Percentiles rank a stretch among this genome's conserved stretches.
These are phyloP conservation scores for Candida chauliodis DNA, from an alignment of 805 yeast species.

Conservation along the genomic window DNA sequence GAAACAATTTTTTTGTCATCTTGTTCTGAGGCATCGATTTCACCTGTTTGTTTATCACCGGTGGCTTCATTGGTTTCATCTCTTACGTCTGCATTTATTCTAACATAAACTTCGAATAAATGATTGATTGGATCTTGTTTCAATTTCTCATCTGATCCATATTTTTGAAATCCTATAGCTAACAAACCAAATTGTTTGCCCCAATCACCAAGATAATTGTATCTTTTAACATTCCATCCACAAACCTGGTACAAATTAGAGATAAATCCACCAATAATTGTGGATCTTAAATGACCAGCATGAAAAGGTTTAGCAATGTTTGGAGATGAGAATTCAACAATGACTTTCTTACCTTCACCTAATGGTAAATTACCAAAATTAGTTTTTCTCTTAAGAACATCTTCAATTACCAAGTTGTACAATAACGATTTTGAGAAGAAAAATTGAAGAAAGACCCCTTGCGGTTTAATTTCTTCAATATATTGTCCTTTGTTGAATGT, in stretches of 20 bases:
- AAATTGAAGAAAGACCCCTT: constrained; percentile 91
- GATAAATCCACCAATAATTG: constrained; percentile 95
- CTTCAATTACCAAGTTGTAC: constrained; percentile 65
- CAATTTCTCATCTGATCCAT: constrained; percentile 75
- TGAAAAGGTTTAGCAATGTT: constrained; percentile 99
- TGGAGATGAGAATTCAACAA: constrained; percentile 94
- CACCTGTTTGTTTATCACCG: constrained; percentile 11
- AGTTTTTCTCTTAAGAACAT: constrained; percentile 55
- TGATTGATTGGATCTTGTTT: constrained; percentile 85
- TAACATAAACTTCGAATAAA: constrained; percentile 90
- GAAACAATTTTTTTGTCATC: constrained; percentile 11
- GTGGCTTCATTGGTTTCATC: constrained; percentile 52
- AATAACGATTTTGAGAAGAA: constrained; percentile 68
- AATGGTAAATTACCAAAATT: constrained; percentile 73
- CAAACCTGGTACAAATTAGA: constrained; percentile 83
- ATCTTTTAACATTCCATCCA: constrained; percentile 90
- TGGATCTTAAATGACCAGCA: constrained; percentile 97
- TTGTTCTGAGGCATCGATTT: constrained; percentile 7
- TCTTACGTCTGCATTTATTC: constrained; percentile 71
- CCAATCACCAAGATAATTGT: constrained; percentile 98
- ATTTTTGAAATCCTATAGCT: constrained; percentile 87
- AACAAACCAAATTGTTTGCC: constrained; percentile 97
- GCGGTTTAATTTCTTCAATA: constrained; percentile 68
- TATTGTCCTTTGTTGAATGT: constrained; percentile 71
- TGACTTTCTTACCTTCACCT: constrained; percentile 65